phyloP scores from a whole-genome alignment of 257 asterid genomes.

The Lycium ferocissimum region DNA sequence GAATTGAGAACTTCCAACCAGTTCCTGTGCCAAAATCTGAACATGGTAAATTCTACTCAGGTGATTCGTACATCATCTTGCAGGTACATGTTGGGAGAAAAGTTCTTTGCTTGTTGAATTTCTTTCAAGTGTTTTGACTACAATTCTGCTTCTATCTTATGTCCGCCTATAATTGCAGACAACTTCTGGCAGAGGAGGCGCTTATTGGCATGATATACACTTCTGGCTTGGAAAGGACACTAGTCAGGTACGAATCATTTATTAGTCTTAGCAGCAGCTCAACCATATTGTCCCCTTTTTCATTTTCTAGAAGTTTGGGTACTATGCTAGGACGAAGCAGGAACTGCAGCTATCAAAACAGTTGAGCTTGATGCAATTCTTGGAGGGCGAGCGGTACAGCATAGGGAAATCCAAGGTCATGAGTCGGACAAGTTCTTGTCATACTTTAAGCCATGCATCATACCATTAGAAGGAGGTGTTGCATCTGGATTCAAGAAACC shows the following conservation, averaged over 20 bases:
- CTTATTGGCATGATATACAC: slow-evolving; percentile 90
- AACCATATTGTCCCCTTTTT: background rate
- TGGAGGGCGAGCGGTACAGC: slow-evolving; percentile 97
- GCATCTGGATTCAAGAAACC: slow-evolving; percentile 85
- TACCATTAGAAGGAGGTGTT: slow-evolving; percentile 94
- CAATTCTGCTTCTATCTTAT: background rate
- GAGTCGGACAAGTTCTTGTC: slow-evolving; percentile 91
- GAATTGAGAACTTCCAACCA: slow-evolving; percentile 75
- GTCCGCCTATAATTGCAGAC: slow-evolving; percentile 56
- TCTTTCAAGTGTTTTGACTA: no score
- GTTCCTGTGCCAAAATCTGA: slow-evolving; percentile 73
- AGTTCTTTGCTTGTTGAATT: background rate
- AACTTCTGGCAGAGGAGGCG: slow-evolving; percentile 92
- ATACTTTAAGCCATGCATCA: slow-evolving; percentile 90
- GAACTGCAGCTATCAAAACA: slow-evolving; percentile 94
- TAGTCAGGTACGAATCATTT: slow-evolving; percentile 69
- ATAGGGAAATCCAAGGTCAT: slow-evolving; percentile 89
- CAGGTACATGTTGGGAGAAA: slow-evolving; percentile 49
- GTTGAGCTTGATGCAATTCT: slow-evolving; percentile 94
- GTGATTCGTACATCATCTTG: slow-evolving; percentile 76
- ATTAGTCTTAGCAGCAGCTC: no score
- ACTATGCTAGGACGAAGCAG: slow-evolving; percentile 85
- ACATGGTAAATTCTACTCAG: slow-evolving; percentile 73
- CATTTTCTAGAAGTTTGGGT: slow-evolving; percentile 29
- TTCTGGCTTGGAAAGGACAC: slow-evolving; percentile 99